Percentiles rank a stretch among this genome's conserved stretches.
These are phyloP conservation scores for Apiospora koreana DNA, from an alignment of 2,329 filamentous ascomycete species.

Conservation along the genomic window DNA sequence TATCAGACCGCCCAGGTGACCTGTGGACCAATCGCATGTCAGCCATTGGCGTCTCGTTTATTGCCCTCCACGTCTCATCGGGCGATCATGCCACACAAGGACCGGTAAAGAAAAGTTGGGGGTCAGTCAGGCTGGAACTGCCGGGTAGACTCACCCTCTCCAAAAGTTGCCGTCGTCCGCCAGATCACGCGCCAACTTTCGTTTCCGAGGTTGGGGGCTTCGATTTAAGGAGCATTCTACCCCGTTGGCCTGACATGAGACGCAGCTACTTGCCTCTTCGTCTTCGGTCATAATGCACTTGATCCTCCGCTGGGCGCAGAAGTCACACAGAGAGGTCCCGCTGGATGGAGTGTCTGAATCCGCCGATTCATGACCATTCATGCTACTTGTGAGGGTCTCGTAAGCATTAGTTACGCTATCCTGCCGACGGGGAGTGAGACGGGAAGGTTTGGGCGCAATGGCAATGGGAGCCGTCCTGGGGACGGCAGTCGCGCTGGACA, in stretches of 20 bases:
- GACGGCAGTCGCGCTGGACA: constrained; percentile 56
- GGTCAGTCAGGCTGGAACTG: constrained; percentile 24
- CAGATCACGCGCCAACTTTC: constrained; percentile 70
- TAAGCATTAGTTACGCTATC: constrained; percentile 44
- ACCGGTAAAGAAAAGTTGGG: constrained; percentile 24
- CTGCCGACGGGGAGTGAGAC: constrained; percentile 45
- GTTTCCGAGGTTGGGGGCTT: constrained; percentile 76
- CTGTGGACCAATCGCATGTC: constrained; percentile 43
- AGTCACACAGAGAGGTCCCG: constrained; percentile 62
- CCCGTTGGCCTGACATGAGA: constrained; percentile 76
- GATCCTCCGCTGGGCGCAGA: constrained; percentile 72
- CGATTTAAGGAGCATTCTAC: constrained; percentile 78
- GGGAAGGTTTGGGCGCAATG: constrained; percentile 63
- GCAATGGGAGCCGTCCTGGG: constrained; percentile 65
- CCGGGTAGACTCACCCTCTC: constrained; percentile 62
- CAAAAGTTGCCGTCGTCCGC: constrained; percentile 63
- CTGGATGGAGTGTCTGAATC: constrained; percentile 46
- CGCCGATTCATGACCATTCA: constrained; percentile 53
- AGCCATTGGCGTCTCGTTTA: not conserved
- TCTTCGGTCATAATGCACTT: constrained; percentile 77
- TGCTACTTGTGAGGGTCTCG: constrained; percentile 51
- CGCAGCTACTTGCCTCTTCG: constrained; percentile 65
- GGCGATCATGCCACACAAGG: not conserved
- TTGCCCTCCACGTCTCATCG: constrained; percentile 8
- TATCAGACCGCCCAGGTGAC: constrained; percentile 58